Evolutionary conservation across 371 early-diverging fungal species (phyloP).

Genomic region (Mucor racemosus): DNA sequence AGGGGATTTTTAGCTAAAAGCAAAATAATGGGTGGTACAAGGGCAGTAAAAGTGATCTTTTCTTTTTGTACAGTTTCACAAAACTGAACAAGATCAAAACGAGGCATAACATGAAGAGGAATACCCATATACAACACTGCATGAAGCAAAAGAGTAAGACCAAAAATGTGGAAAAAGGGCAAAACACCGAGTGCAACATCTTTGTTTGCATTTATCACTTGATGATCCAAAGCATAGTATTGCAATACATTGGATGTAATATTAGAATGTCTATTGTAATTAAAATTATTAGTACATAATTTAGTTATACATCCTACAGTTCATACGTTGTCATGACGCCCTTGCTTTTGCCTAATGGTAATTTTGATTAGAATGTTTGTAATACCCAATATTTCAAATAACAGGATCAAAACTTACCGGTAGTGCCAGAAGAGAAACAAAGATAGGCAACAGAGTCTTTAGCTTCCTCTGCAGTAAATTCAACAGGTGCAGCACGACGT

Average conservation of each 20-base stretch:
- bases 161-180: slow-evolving; percentile 80
- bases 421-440: slow-evolving; percentile 89
- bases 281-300: background rate
- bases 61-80: slow-evolving; percentile 61
- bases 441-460: slow-evolving; percentile 61
- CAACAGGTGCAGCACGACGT: slow-evolving; percentile 26
- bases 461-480: slow-evolving; percentile 30
- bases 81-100: slow-evolving; percentile 67
- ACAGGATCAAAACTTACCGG: slow-evolving; percentile 41
- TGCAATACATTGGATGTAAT: slow-evolving; percentile 76
- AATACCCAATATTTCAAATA: background rate
- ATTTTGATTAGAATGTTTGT: background rate
- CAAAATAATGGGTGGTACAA: slow-evolving; percentile 85
- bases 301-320: background rate
- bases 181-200: slow-evolving; percentile 60
- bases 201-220: slow-evolving; percentile 19
- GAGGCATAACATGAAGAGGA: slow-evolving; percentile 63
- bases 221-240: slow-evolving; percentile 31
- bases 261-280: slow-evolving; percentile 64
- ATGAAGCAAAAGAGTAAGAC: slow-evolving; percentile 35
- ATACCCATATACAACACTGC: slow-evolving; percentile 31
- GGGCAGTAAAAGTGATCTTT: slow-evolving; percentile 62
- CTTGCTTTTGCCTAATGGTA: slow-evolving; percentile 55
- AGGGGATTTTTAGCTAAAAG: slow-evolving; percentile 67
- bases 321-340: slow-evolving; percentile 79